Evolutionary conservation across 2,329 filamentous ascomycete genomes (phyloP).

Genomic region (Pseudogymnoascus sp.): DNA sequence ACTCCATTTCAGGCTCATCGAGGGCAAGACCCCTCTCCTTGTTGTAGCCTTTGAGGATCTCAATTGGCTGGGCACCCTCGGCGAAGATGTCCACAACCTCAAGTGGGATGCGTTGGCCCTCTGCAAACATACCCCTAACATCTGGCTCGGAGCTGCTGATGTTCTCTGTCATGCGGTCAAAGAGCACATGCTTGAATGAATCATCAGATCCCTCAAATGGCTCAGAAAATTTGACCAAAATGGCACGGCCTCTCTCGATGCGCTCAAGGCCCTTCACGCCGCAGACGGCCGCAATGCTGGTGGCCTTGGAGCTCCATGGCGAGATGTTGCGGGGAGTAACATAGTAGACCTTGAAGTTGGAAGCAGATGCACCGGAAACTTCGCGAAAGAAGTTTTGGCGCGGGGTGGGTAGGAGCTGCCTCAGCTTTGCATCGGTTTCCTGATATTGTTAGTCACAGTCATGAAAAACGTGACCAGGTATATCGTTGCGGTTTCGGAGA

Average conservation of each 20-base stretch:
- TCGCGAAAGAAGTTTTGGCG: neutral
- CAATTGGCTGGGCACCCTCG: slow-evolving; percentile 56
- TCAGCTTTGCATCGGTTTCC: slow-evolving; percentile 21
- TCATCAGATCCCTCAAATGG: slow-evolving; percentile 42
- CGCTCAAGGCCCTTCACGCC: slow-evolving; percentile 67
- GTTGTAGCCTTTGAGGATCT: slow-evolving; percentile 76
- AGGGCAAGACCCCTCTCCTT: slow-evolving; percentile 75
- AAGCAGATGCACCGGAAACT: neutral
- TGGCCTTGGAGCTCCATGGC: slow-evolving; percentile 96
- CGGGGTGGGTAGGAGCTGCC: slow-evolving; percentile 21
- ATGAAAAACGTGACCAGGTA: neutral
- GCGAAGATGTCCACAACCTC: slow-evolving; percentile 69
- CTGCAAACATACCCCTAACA: slow-evolving; percentile 70
- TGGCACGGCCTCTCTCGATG: slow-evolving; percentile 78
- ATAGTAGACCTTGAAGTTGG: slow-evolving; percentile 38
- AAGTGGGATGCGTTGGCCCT: slow-evolving; percentile 54
- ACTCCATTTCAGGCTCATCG: slow-evolving; percentile 84
- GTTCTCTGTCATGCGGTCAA: slow-evolving; percentile 94
- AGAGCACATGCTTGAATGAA: slow-evolving; percentile 61
- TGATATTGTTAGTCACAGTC: slow-evolving; percentile 12
- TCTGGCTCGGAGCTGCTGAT: slow-evolving; percentile 62
- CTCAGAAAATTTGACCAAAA: slow-evolving; percentile 59
- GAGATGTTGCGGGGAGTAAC: slow-evolving; percentile 81
- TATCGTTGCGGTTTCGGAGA: neutral
- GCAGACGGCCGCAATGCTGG: slow-evolving; percentile 87